Base-by-base conservation (phyloP, 495 filamentous ascomycete genomes). In the Bryoglossum gracile region DNA sequence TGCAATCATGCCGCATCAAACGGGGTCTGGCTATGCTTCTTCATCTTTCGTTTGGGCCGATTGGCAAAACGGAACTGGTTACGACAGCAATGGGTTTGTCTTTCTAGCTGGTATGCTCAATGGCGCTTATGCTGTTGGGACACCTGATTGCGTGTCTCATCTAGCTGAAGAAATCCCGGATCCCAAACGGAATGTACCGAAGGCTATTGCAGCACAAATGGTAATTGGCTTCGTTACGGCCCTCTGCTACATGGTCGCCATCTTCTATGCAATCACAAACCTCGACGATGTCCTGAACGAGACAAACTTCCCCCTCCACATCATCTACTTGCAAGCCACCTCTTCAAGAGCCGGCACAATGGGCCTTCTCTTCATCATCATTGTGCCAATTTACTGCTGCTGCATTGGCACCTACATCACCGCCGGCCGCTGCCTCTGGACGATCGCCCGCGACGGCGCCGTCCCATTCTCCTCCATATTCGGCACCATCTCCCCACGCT, bases 91-190 rank as follows among this genome's bases (percentile, higher is more conserved):
- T 43, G 87, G 85, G 4, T 78, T 94, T 11, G 87, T 83, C 11
- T 94, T 94, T 54, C 65, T 90, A 10, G 67, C 80, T 1, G 87
- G 88, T 1, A 85, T 91, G 59, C 71, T 94, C 22, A 94, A 94
- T 56, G 88, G 86, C 11, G 86, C 88, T 8, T 94, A 84, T 61
- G 80, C 83, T n/a, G 80, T 94, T 19, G 88, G 88, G 10, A 89
- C 87, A 0, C 86, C 87, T 2, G 86, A 86, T 60, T 74, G 76
- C 38, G 75, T 84, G 8, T 79, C 82, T 5, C 87, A 94, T 62
- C 73, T 94, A 51, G 82, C 87, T 0, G 88, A 94, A 65, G 88
- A 94, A 65, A 51, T 56, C 32, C 48, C 54, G 17, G 16, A 52
- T 30, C 83, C 82, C 24, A 69, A 63, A 47, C 64, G 63, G 49